A percentile compares a stretch with the other conserved stretches of the same genome.
Evolutionary conservation across 768 basidiomycete species (phyloP).

Genomic region (Lactifluus volemus): DNA sequence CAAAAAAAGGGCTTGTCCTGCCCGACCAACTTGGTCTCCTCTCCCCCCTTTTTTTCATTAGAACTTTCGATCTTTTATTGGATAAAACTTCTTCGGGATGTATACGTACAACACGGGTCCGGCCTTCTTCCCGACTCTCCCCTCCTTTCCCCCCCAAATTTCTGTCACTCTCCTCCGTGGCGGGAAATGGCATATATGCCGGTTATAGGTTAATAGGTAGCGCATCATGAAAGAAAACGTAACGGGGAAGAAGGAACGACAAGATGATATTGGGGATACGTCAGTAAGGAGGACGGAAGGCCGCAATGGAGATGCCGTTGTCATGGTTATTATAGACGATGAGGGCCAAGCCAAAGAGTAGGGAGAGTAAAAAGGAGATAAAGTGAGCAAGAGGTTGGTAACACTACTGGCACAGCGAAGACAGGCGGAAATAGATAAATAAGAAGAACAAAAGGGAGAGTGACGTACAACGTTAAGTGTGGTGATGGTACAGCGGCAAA

Average conservation of each 20-base stretch:
- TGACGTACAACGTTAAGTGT: background rate
- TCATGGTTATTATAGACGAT: background rate
- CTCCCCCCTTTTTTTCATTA: background rate
- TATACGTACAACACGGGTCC: slow-evolving; percentile 9
- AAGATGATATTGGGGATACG: slow-evolving; percentile 5
- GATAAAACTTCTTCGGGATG: background rate
- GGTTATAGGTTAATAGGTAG: slow-evolving; percentile 8
- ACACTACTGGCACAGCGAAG: slow-evolving; percentile 12
- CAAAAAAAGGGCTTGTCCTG: too few species aligned
- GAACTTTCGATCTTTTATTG: slow-evolving; percentile 3
- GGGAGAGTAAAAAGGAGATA: background rate
- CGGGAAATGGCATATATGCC: slow-evolving; percentile 3
- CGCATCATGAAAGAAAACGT: slow-evolving; percentile 4
- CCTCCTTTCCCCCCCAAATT: background rate
- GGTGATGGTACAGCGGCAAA: background rate
- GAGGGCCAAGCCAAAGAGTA: background rate
- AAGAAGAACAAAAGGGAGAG: background rate
- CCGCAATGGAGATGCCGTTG: background rate
- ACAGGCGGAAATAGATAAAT: slow-evolving; percentile 12
- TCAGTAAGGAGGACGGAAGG: background rate
- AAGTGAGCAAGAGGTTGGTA: slow-evolving; percentile 9
- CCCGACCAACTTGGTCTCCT: too few species aligned
- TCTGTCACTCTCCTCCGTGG: background rate
- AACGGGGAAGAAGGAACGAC: background rate
- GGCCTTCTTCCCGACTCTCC: background rate